Evolutionary conservation across 75 land plant genomes (phyloP).

Genomic region (Gnetum montanum): DNA sequence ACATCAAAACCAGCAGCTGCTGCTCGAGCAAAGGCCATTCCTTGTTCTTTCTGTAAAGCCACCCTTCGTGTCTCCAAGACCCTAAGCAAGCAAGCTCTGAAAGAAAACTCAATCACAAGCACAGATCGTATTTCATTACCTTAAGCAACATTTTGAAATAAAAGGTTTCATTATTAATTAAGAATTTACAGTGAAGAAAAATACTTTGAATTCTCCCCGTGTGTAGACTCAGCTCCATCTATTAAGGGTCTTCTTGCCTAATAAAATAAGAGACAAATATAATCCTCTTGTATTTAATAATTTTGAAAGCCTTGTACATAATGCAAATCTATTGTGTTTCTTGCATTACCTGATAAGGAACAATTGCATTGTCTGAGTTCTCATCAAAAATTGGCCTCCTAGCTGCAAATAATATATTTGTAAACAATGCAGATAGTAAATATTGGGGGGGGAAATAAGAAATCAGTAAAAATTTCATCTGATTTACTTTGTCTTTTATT

Average conservation of each 20-base stretch:
- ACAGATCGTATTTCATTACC: too few relatives aligned
- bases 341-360: constrained; percentile 11
- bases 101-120: not conserved
- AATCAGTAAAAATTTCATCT: too few relatives aligned
- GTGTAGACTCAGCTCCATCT: constrained; percentile 6
- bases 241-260: constrained; percentile 8
- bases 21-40: constrained; percentile 54
- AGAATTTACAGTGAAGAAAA: constrained; percentile 1
- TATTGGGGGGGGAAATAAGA: too few relatives aligned
- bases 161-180: too few relatives aligned
- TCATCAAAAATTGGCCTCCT: constrained; percentile 2
- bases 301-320: too few relatives aligned
- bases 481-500: too few relatives aligned
- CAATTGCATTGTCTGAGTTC: constrained; percentile 4
- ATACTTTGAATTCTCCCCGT: constrained; percentile 9
- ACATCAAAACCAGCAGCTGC: constrained; percentile 41
- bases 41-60: constrained; percentile 44
- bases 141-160: too few relatives aligned
- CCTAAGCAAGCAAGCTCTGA: constrained; percentile 29
- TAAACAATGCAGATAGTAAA: too few relatives aligned
- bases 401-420: not conserved
- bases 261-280: not conserved
- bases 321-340: too few relatives aligned
- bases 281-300: too few relatives aligned
- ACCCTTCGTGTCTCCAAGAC: constrained; percentile 42